Conservation (phyloP, 305 asterid genomes). For the Solanum hybrid region DNA sequence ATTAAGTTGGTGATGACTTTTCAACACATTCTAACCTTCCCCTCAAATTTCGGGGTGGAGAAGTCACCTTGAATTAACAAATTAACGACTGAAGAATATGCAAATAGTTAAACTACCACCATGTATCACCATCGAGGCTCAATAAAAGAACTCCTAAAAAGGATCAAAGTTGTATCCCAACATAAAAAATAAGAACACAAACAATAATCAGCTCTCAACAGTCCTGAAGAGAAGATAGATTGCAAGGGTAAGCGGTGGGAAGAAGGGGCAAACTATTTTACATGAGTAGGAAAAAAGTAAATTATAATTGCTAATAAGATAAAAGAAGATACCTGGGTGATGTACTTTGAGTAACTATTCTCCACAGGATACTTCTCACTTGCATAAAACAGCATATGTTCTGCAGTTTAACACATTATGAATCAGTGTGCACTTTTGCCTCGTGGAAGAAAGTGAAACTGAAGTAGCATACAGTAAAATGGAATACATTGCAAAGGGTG, state of each 20-base stretch:
- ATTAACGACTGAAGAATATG: neutral
- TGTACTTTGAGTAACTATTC: constrained; percentile 83
- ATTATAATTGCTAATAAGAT: neutral
- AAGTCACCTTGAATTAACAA: neutral
- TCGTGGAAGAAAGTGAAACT: neutral
- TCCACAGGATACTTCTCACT: constrained; percentile 91
- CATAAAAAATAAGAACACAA: neutral
- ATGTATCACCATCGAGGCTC: neutral
- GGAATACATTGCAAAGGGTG: neutral
- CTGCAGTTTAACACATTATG: constrained; percentile 29
- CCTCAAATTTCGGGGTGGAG: neutral
- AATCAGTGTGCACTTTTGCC: neutral
- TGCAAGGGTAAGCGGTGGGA: neutral
- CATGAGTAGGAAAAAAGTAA: neutral
- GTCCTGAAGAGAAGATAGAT: neutral
- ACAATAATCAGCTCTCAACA: neutral
- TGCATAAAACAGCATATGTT: constrained; percentile 94
- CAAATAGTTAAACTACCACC: neutral
- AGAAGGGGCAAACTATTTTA: neutral
- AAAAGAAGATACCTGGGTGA: constrained; percentile 53
- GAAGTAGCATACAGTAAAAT: neutral
- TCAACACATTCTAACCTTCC: neutral
- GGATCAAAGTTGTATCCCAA: neutral
- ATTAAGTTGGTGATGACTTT: neutral
- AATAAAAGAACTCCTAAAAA: neutral